Base-by-base conservation (phyloP, 2,329 filamentous ascomycete species). In the Tolypocladium guangdongense region DNA sequence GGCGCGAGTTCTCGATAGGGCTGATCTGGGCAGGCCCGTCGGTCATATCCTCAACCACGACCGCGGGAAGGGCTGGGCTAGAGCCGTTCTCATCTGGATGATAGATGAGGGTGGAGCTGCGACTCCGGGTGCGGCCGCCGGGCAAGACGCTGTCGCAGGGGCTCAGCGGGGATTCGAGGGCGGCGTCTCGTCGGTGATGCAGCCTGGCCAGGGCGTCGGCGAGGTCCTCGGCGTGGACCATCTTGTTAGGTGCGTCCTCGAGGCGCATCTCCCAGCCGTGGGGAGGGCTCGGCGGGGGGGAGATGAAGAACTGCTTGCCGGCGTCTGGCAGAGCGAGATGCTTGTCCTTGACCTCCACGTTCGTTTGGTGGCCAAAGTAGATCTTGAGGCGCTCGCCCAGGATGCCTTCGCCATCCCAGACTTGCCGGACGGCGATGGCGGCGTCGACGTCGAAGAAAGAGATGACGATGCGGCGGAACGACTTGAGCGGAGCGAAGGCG, bases 401-500 rank as follows among this genome's bases (percentile, higher is more conserved):
- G 59, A 92, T 77, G 27, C 74, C 73, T 70, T 90, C 85, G 62
- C 85, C 84, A 63, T 93, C 87, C 70, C 90, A 87, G 53, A 85
- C 76, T 59, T 82, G 75, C 58, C 87, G 84, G 53, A 92, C 86
- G 53, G 76, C 74, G 61, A 88, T 82, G 54, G 88, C 87, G 52
- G 85, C 80, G 52, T 84, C 79, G 62, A 80, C 76, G 56, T 83
- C 81, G 69, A 79, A 84, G 75, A 93, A 92, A 60, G 87, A 89
- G 56, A 88, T 82, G 61, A 92, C 78, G 63, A 93, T 90, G 67
- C 88, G 85, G 58, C 85, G 82, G 77, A 93, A 90, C 7, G 86
- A 90, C 68, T 88, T 89, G 57, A 93, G 80, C 0, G 88, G 88
- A 12, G 86, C 82, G 78, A 88, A 93, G 55, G 85, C 83, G 71